phyloP scores from a whole-genome alignment of 192 early-diverging fungal genomes.

The Coemansia sp. region DNA sequence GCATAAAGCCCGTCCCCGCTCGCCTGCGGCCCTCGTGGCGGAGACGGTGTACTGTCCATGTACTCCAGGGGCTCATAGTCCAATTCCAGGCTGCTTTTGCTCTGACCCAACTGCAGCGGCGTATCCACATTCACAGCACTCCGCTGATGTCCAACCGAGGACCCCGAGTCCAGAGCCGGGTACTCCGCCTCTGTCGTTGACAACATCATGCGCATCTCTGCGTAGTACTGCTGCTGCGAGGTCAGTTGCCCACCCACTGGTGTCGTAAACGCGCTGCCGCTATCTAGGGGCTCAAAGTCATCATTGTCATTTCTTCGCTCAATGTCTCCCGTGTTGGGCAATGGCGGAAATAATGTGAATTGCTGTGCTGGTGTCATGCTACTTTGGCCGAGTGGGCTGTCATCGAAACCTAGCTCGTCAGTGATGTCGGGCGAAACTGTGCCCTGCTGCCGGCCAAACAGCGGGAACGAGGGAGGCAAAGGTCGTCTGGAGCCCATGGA shows the following conservation, averaged over 20 bases:
- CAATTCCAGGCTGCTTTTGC: not conserved
- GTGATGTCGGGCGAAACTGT: not conserved
- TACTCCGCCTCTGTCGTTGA: not conserved
- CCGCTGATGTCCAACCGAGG: not conserved
- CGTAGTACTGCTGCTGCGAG: not conserved
- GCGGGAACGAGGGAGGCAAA: not conserved
- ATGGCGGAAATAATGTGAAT: not conserved
- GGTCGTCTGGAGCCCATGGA: conserved; percentile 3
- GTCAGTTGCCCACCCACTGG: not conserved
- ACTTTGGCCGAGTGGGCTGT: not conserved
- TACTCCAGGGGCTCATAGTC: not conserved
- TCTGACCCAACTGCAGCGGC: not conserved
- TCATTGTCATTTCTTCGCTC: not conserved
- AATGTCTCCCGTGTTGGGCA: not conserved
- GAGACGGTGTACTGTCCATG: not conserved
- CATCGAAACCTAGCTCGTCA: not conserved
- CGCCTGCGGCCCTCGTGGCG: not conserved
- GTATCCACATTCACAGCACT: not conserved
- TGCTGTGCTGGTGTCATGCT: not conserved
- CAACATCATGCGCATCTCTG: not conserved
- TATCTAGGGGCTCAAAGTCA: not conserved
- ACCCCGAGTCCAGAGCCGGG: not conserved
- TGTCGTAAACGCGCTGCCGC: not conserved
- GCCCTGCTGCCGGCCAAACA: not conserved
- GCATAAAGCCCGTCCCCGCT: not conserved